Percentiles rank a stretch among this genome's conserved stretches.
These are phyloP conservation scores for Lycium ferocissimum DNA, from an alignment of 257 asterid species.

Conservation along the genomic window DNA sequence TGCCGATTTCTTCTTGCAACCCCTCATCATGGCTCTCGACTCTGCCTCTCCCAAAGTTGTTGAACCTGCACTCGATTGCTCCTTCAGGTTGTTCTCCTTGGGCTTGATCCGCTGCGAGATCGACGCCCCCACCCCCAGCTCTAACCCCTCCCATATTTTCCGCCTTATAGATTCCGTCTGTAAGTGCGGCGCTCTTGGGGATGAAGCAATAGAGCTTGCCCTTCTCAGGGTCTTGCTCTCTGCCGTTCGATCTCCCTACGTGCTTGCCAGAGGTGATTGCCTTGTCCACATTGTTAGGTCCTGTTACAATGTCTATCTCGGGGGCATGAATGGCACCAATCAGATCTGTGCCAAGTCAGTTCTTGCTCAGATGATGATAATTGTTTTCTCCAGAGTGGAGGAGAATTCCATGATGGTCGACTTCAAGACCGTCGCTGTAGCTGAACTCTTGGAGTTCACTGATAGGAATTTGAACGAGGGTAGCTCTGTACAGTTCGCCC, in stretches of 20 bases:
- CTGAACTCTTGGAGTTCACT: slow-evolving; percentile 83
- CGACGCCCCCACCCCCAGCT: slow-evolving; percentile 32
- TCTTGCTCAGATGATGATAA: slow-evolving; percentile 95
- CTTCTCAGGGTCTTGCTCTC: slow-evolving; percentile 81
- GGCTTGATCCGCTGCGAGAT: slow-evolving; percentile 82
- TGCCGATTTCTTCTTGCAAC: slow-evolving; percentile 72
- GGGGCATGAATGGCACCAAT: slow-evolving; percentile 94
- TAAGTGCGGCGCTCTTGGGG: slow-evolving; percentile 74
- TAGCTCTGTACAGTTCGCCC: slow-evolving; percentile 81
- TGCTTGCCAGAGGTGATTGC: slow-evolving; percentile 75
- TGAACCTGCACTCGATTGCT: slow-evolving; percentile 94
- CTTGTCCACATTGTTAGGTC: slow-evolving; percentile 86
- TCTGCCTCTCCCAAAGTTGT: slow-evolving; percentile 88
- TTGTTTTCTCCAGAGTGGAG: slow-evolving; percentile 85
- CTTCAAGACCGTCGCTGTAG: slow-evolving; percentile 70
- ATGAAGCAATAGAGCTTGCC: slow-evolving; percentile 78
- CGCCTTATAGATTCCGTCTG: slow-evolving; percentile 79
- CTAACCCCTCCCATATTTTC: slow-evolving; percentile 49
- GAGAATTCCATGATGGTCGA: slow-evolving; percentile 63
- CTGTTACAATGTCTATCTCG: slow-evolving; percentile 91
- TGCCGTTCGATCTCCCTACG: slow-evolving; percentile 83
- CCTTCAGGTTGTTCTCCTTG: slow-evolving; percentile 73
- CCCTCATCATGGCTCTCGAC: slow-evolving; percentile 75
- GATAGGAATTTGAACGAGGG: slow-evolving; percentile 96
- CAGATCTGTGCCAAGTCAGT: slow-evolving; percentile 99